These are phyloP conservation scores for Kalanchoe fedtschenkoi DNA, from an alignment of 164 flowering plant species.

Conservation along the genomic window DNA sequence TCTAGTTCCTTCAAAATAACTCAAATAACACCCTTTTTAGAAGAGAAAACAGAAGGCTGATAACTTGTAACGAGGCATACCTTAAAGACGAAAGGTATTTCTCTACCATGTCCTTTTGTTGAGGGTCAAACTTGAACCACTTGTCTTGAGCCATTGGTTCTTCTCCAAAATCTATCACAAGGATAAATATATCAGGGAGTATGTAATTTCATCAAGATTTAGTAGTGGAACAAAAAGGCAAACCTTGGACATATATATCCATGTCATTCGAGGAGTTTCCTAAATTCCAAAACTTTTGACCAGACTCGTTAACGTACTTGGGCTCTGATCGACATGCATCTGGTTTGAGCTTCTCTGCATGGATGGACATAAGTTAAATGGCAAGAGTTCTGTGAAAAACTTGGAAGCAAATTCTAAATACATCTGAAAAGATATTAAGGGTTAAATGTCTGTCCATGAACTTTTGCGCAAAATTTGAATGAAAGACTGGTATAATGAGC, in stretches of 20 bases:
- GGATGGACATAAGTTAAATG: not conserved
- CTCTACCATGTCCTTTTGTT: constrained; percentile 17
- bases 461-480: too few relatives aligned
- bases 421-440: too few relatives aligned
- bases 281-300: constrained; percentile 16
- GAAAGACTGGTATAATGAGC: too few relatives aligned
- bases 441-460: not conserved
- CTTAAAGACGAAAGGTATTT: constrained; percentile 21
- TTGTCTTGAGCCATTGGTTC: constrained; percentile 21
- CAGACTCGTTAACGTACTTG: constrained; percentile 6
- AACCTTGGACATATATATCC: constrained; percentile 16
- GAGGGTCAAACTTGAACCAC: constrained; percentile 26
- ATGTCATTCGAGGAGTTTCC: constrained; percentile 8
- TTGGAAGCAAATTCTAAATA: not conserved
- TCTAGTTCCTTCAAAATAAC: too few relatives aligned
- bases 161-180: constrained; percentile 17
- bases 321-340: constrained; percentile 14
- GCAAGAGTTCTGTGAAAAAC: not conserved
- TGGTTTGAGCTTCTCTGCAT: constrained; percentile 7
- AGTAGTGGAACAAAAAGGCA: not conserved
- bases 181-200: not conserved
- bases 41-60: not conserved
- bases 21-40: too few relatives aligned
- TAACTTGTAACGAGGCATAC: constrained; percentile 10
- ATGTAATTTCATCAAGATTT: not conserved